phyloP scores from a whole-genome alignment of 2,329 filamentous ascomycete species.

The Epichloe coenophiala region DNA sequence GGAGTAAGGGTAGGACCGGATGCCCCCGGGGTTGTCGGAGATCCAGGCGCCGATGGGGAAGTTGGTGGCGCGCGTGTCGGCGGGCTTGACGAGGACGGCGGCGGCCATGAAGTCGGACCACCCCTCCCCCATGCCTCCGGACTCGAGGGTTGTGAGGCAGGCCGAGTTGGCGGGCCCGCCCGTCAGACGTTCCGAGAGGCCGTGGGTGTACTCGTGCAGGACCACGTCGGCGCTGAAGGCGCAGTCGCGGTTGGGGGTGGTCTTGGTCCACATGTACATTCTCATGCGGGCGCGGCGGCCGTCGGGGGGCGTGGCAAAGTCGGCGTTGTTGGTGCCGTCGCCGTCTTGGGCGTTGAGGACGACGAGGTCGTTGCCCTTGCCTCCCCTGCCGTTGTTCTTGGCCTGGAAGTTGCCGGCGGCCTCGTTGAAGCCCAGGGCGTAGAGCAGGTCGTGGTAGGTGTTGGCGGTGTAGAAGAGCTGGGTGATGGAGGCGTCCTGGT shows the following conservation, averaged over 20 bases:
- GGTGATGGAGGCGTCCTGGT: slow-evolving; percentile 26
- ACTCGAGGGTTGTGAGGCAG: slow-evolving; percentile 33
- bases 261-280: slow-evolving; percentile 42
- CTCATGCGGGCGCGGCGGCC: slow-evolving; percentile 9
- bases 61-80: slow-evolving; percentile 30
- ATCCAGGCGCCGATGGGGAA: slow-evolving; percentile 39
- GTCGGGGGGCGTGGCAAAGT: too few species aligned
- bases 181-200: slow-evolving; percentile 28
- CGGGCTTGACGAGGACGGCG: slow-evolving; percentile 31
- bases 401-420: slow-evolving; percentile 45
- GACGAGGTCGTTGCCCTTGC: too few species aligned
- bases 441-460: slow-evolving; percentile 44
- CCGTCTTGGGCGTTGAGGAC: too few species aligned
- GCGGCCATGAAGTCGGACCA: slow-evolving; percentile 44
- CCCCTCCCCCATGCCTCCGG: slow-evolving; percentile 42
- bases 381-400: slow-evolving; percentile 21
- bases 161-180: slow-evolving; percentile 30
- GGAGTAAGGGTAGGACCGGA: slow-evolving; percentile 37
- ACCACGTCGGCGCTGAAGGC: slow-evolving; percentile 47
- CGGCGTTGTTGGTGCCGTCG: too few species aligned
- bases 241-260: slow-evolving; percentile 36
- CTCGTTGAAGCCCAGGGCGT: slow-evolving; percentile 44
- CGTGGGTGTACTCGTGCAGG: slow-evolving; percentile 46
- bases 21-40: slow-evolving; percentile 29
- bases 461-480: slow-evolving; percentile 50